phyloP scores from a whole-genome alignment of 495 filamentous ascomycete species.

The Neurospora sp. region DNA sequence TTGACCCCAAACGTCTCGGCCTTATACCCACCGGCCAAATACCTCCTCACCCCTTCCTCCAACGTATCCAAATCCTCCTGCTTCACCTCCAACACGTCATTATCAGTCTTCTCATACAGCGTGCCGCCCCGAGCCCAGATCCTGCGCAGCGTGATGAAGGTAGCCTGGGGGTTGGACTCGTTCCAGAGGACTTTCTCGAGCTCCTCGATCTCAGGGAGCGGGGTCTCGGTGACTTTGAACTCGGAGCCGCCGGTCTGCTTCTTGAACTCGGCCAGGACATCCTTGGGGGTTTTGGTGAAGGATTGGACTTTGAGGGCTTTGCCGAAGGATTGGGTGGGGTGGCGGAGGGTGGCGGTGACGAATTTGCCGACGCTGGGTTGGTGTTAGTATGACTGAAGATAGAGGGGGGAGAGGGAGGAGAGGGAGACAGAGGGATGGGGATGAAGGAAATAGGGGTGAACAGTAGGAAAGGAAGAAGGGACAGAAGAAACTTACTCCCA shows the following conservation, averaged over 20 bases:
- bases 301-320: slow-evolving; percentile 58
- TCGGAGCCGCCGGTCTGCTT: slow-evolving; percentile 46
- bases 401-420: too few species aligned
- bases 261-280: slow-evolving; percentile 57
- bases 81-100: slow-evolving; percentile 42
- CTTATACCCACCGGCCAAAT: slow-evolving; percentile 25
- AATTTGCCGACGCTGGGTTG: slow-evolving; percentile 51
- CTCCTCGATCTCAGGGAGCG: slow-evolving; percentile 39
- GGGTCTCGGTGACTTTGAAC: slow-evolving; percentile 44
- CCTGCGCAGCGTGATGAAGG: slow-evolving; percentile 46
- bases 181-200: slow-evolving; percentile 49
- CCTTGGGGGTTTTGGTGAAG: slow-evolving; percentile 52
- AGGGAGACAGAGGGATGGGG: too few species aligned
- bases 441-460: not conserved
- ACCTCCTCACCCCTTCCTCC: slow-evolving; percentile 33
- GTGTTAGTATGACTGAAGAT: not conserved
- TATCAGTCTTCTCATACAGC: slow-evolving; percentile 57
- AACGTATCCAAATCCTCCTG: slow-evolving; percentile 39
- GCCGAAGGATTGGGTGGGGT: slow-evolving; percentile 42
- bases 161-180: slow-evolving; percentile 47
- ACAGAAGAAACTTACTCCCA: slow-evolving; percentile 44
- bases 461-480: not conserved
- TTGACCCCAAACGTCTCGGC: slow-evolving; percentile 16
- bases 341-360: slow-evolving; percentile 47
- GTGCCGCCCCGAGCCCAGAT: slow-evolving; percentile 68